Conservation (phyloP, 768 basidiomycete genomes). For the Pisolithus microcarpus region DNA sequence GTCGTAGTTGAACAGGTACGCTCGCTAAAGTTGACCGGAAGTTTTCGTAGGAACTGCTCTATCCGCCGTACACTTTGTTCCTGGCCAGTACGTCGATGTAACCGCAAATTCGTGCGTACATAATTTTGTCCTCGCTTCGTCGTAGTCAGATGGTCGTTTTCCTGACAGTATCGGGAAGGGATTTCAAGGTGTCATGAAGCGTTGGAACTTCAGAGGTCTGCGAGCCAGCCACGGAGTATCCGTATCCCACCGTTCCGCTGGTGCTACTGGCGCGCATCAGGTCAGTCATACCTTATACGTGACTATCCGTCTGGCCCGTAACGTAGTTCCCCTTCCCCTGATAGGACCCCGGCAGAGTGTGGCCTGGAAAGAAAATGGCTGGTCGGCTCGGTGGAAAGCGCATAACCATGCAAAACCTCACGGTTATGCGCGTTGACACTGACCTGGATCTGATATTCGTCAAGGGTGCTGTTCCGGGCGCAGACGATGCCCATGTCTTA, state of each 20-base stretch:
- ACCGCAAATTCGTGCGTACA: conserved; percentile 77
- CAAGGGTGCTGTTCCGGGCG: conserved; percentile 84
- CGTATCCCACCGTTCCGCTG: conserved; percentile 84
- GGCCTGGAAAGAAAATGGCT: conserved; percentile 98
- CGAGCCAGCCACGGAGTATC: conserved; percentile 96
- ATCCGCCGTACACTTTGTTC: conserved; percentile 92
- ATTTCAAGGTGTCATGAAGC: conserved; percentile 95
- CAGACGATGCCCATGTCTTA: conserved; percentile 81
- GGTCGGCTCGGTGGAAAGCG: conserved; percentile 84
- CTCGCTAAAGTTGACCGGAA: neutral
- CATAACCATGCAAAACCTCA: conserved; percentile 80
- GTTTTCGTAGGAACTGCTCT: conserved; percentile 65
- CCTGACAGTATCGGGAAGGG: conserved; percentile 84
- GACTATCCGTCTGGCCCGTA: neutral
- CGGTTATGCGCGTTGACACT: conserved; percentile 83
- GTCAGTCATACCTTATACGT: conserved; percentile 33
- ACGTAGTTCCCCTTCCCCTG: conserved; percentile 2
- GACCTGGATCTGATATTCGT: conserved; percentile 84
- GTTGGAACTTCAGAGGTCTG: conserved; percentile 88
- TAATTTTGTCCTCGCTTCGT: neutral
- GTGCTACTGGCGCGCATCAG: conserved; percentile 93
- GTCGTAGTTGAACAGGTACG: conserved; percentile 21
- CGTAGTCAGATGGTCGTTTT: conserved; percentile 5
- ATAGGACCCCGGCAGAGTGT: conserved; percentile 92
- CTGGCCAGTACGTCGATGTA: conserved; percentile 93